These are phyloP conservation scores for Aspergillus latus DNA, from an alignment of 2,329 filamentous ascomycete genomes.

Conservation along the genomic window DNA sequence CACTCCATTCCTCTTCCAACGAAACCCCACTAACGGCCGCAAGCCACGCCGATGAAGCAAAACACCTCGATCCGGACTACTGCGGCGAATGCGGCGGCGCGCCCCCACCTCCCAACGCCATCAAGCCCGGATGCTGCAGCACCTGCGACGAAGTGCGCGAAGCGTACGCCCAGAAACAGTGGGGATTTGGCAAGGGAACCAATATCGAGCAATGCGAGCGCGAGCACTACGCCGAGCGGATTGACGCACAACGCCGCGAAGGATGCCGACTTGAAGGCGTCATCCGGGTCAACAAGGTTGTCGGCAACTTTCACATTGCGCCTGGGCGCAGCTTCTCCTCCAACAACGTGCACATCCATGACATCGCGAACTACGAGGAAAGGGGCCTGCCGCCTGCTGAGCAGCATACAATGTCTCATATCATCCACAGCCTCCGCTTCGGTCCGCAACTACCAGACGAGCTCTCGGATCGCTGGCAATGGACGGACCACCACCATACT, in stretches of 20 bases:
- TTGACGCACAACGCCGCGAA: slow-evolving; percentile 84
- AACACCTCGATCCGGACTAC: slow-evolving; percentile 86
- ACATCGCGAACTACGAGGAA: slow-evolving; percentile 92
- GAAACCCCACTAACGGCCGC: neutral
- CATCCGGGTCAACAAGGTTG: slow-evolving; percentile 94
- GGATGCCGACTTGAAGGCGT: slow-evolving; percentile 92
- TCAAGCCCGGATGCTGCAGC: slow-evolving; percentile 90
- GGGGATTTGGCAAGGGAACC: slow-evolving; percentile 92
- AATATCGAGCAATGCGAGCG: slow-evolving; percentile 92
- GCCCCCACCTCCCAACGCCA: slow-evolving; percentile 68
- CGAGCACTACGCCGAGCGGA: slow-evolving; percentile 86
- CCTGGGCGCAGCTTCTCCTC: slow-evolving; percentile 95
- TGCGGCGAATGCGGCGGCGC: slow-evolving; percentile 94
- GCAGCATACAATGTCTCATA: slow-evolving; percentile 84
- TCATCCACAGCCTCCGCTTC: slow-evolving; percentile 85
- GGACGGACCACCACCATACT: slow-evolving; percentile 80
- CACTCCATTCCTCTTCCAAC: too few relatives aligned
- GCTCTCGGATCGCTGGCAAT: slow-evolving; percentile 62
- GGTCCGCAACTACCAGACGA: slow-evolving; percentile 83
- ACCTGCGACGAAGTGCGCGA: slow-evolving; percentile 96
- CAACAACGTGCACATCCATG: slow-evolving; percentile 96
- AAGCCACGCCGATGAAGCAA: slow-evolving; percentile 66
- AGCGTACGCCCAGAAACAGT: slow-evolving; percentile 83
- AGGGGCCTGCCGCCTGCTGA: slow-evolving; percentile 57
- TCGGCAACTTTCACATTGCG: slow-evolving; percentile 98